Evolutionary conservation across 768 basidiomycete species (phyloP).

Genomic region (Nidularia pulvinata): DNA sequence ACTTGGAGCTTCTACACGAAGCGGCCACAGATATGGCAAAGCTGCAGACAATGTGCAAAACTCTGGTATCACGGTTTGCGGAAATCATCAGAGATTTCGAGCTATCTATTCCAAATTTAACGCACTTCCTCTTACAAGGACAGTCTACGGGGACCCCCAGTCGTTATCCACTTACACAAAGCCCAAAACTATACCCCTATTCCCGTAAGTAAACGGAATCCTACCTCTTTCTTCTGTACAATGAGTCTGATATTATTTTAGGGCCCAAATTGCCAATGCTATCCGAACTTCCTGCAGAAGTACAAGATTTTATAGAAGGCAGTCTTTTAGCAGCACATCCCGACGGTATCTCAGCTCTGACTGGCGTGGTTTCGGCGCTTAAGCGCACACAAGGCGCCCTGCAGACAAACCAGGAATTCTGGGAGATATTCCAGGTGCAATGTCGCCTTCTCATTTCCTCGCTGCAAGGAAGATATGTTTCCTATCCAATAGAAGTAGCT

Average conservation of each 20-base stretch:
- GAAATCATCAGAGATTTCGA: not conserved
- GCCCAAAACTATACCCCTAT: too few species aligned
- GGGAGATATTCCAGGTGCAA: not conserved
- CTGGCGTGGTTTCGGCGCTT: not conserved
- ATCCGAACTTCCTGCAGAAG: not conserved
- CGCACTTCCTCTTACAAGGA: too few species aligned
- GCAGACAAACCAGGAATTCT: not conserved
- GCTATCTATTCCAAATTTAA: not conserved
- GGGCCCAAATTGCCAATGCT: not conserved
- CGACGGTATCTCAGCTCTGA: not conserved
- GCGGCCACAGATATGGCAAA: not conserved
- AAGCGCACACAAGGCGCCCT: not conserved
- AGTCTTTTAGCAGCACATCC: not conserved
- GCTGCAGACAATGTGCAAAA: not conserved
- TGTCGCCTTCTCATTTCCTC: too few species aligned
- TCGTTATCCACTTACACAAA: too few species aligned
- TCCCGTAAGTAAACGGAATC: too few species aligned
- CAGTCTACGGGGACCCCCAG: too few species aligned
- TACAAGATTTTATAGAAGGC: not conserved
- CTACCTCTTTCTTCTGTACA: too few species aligned
- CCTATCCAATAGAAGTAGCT: too few species aligned
- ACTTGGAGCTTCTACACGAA: not conserved
- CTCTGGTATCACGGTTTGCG: not conserved
- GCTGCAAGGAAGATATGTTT: too few species aligned
- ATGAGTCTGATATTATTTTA: not conserved